Conservation (phyloP, 2,329 filamentous ascomycete genomes). For the Pseudovirgaria hyperparasitica region DNA sequence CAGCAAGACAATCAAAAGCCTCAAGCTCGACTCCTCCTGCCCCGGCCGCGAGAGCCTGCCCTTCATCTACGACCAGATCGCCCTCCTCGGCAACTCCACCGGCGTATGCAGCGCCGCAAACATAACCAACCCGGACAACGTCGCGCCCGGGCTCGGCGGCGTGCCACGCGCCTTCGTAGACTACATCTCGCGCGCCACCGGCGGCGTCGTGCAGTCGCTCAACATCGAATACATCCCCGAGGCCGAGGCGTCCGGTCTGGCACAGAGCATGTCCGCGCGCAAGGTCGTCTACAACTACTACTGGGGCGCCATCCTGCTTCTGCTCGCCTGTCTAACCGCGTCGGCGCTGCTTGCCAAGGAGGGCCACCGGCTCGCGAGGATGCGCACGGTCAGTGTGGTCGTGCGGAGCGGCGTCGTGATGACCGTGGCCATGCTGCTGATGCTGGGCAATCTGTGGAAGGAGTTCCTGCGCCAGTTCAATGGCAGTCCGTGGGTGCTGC, state of each 20-base stretch:
- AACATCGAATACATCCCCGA: slow-evolving; percentile 3
- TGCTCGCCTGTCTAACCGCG: slow-evolving; percentile 6
- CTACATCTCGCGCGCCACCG: slow-evolving; percentile 2
- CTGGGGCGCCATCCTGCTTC: slow-evolving; percentile 7
- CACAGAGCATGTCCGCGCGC: slow-evolving; percentile 3
- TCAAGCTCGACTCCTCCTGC: slow-evolving; percentile 8
- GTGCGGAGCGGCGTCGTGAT: slow-evolving; percentile 4
- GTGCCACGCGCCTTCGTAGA: slow-evolving; percentile 3
- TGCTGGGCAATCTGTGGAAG: slow-evolving; percentile 3
- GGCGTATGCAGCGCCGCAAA: slow-evolving; percentile 5
- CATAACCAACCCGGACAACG: slow-evolving; percentile 1
- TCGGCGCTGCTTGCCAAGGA: slow-evolving; percentile 6
- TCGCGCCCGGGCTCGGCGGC: neutral
- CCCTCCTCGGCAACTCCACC: slow-evolving; percentile 7
- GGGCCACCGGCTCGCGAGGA: neutral
- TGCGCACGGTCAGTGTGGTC: slow-evolving; percentile 1
- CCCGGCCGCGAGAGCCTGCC: slow-evolving; percentile 3
- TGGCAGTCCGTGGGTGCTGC: slow-evolving; percentile 5
- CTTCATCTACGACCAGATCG: slow-evolving; percentile 4
- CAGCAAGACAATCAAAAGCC: slow-evolving; percentile 5
- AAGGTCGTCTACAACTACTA: slow-evolving; percentile 8
- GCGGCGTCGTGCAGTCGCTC: slow-evolving; percentile 5
- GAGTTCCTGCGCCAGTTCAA: slow-evolving; percentile 4
- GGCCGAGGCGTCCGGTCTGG: slow-evolving; percentile 1
- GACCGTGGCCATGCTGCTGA: slow-evolving; percentile 2